Conservation (phyloP, 495 filamentous ascomycete species). For the Achaetomiella virescens region DNA sequence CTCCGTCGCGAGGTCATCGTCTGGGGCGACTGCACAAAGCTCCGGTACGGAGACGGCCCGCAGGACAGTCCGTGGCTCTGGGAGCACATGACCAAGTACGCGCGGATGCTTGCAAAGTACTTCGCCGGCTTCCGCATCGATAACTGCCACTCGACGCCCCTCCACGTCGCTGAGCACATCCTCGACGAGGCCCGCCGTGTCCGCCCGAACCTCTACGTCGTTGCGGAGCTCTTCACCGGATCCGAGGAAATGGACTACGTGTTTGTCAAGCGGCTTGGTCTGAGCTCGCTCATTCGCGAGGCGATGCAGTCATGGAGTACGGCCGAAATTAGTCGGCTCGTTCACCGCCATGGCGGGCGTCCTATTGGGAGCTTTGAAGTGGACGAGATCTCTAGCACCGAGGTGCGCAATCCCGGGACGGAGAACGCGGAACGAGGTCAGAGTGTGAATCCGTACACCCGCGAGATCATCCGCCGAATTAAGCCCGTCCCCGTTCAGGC, state of each 20-base stretch:
- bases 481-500: conserved; percentile 80
- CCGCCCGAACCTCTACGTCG: conserved; percentile 81
- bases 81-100: conserved; percentile 93
- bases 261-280: conserved; percentile 84
- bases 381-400: conserved; percentile 49
- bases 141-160: conserved; percentile 94
- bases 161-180: conserved; percentile 89
- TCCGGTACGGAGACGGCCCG: conserved; percentile 76
- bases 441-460: conserved; percentile 16
- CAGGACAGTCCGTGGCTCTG: conserved; percentile 90
- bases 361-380: conserved; percentile 96
- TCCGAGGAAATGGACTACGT: conserved; percentile 93
- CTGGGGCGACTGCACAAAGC: conserved; percentile 97
- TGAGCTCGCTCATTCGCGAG: conserved; percentile 88
- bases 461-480: conserved; percentile 65
- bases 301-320: conserved; percentile 99
- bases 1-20: conserved; percentile 91
- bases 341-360: conserved; percentile 89
- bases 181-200: conserved; percentile 86
- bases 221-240: conserved; percentile 94
- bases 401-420: conserved; percentile 25
- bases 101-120: conserved; percentile 87
- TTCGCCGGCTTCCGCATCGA: conserved; percentile 96
- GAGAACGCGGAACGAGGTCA: conserved; percentile 14
- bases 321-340: conserved; percentile 78